Percentiles rank a stretch among this genome's conserved stretches.
These are phyloP conservation scores for Flammula alnicola DNA, from an alignment of 1,284 basidiomycete genomes.

Conservation along the genomic window DNA sequence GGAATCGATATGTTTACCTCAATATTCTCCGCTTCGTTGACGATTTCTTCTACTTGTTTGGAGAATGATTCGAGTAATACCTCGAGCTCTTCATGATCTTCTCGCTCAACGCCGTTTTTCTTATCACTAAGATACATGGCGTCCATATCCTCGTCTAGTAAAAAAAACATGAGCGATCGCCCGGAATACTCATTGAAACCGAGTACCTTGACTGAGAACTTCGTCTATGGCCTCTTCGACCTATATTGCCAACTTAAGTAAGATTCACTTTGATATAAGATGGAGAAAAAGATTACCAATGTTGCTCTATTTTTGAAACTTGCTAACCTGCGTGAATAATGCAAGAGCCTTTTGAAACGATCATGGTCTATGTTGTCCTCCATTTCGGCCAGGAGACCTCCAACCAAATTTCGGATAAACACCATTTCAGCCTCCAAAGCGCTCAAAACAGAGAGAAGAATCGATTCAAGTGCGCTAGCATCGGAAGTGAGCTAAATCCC, in stretches of 20 bases:
- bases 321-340: constrained; percentile 86
- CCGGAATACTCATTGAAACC: background rate
- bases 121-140: constrained; percentile 92
- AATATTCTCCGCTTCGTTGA: constrained; percentile 89
- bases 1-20: constrained; percentile 51
- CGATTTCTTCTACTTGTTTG: constrained; percentile 96
- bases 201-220: constrained; percentile 82
- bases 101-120: constrained; percentile 50
- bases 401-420: constrained; percentile 86
- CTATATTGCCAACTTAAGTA: constrained; percentile 39
- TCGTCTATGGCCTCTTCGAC: constrained; percentile 92
- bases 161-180: background rate
- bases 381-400: constrained; percentile 86
- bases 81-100: constrained; percentile 94
- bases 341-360: constrained; percentile 86
- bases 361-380: constrained; percentile 94
- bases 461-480: constrained; percentile 84
- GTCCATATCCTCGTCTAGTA: constrained; percentile 86
- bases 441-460: constrained; percentile 85
- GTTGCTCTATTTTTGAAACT: constrained; percentile 90
- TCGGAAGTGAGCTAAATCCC: constrained; percentile 26
- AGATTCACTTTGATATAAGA: constrained; percentile 1
- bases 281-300: constrained; percentile 49
- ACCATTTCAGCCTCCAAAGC: constrained; percentile 94
- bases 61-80: constrained; percentile 91